Base-by-base conservation (phyloP, 2,329 filamentous ascomycete species). In the Trichothecium sympodiale region DNA sequence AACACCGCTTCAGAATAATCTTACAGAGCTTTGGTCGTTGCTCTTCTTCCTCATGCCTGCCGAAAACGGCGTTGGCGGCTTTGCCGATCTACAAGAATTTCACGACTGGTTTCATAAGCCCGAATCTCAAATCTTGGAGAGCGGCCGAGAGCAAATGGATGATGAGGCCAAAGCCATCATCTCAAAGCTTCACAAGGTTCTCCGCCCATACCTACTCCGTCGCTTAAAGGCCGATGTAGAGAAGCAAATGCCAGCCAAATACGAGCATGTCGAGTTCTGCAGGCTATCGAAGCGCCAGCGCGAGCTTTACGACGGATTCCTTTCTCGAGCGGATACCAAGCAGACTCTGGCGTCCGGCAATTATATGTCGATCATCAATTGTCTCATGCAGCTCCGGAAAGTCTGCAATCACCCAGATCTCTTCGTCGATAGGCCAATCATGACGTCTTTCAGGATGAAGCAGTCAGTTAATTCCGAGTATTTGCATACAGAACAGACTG, bases 381-480 rank as follows among this genome's bases (percentile, higher is more conserved):
- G 93, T 57, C 64, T 98, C 35, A 94, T 98, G 87, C 91, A 94
- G 54, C 68, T 98, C 36, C 79, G 91, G 33, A 95, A 96, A 56
- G 93, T 98, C 35, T 98, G 91, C 69, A 98, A 98, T 47, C 91
- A 98, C 52, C 93, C 91, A 0, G 91, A 98, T 59, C 69, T 98
- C 8, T 98, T 98, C 50, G 83, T 96, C 46, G 94, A 94, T 40
- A 77, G 91, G 13, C 88, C 87, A 1, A 96, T 98, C 49, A 91
- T 94, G 60, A 98, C 89, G 0, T 96, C 91, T 1, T 94, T 95
- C 56, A 85, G 87, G 4, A 94, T 96, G 82, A 69, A 75, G 17
- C 81, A 71, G 43, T 93, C 88, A 3, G 78, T 86, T 3, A 66
- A 79, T 8, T 76, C 81, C 3, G 75, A 82, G 26, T 96, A 80